These are phyloP conservation scores for Aureoboletus auriporus DNA, from an alignment of 768 basidiomycete genomes.

Conservation along the genomic window DNA sequence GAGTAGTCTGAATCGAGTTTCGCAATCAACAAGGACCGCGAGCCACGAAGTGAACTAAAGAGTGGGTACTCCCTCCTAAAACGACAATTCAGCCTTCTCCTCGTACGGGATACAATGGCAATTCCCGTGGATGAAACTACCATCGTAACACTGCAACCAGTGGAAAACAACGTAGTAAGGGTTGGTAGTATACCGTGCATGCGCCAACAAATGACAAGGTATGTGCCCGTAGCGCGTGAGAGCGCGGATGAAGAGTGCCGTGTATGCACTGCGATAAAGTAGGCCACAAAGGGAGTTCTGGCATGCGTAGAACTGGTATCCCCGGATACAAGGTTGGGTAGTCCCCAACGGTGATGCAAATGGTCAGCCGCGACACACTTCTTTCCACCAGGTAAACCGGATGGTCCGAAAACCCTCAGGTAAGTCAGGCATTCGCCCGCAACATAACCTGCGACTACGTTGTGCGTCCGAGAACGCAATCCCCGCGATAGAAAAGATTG, in stretches of 20 bases:
- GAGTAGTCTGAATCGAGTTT: slow-evolving; percentile 38
- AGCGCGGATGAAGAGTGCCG: too few species aligned
- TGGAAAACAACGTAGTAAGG: slow-evolving; percentile 1
- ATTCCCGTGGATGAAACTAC: not conserved
- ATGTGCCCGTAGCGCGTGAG: too few species aligned
- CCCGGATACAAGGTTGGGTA: too few species aligned
- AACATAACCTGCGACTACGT: slow-evolving; percentile 1
- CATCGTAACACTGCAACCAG: slow-evolving; percentile 11
- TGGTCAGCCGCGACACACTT: too few species aligned
- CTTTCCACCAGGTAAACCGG: too few species aligned
- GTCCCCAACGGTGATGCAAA: too few species aligned
- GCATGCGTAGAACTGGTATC: too few species aligned
- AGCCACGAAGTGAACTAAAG: slow-evolving; percentile 31
- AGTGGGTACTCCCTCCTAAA: not conserved
- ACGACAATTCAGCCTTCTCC: slow-evolving; percentile 8
- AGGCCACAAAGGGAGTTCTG: too few species aligned
- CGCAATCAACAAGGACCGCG: slow-evolving; percentile 9
- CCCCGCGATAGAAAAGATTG: slow-evolving; percentile 20
- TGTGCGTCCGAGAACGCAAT: slow-evolving; percentile 11
- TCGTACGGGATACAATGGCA: slow-evolving; percentile 12
- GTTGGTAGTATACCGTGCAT: not conserved
- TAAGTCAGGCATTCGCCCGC: not conserved
- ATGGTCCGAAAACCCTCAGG: slow-evolving; percentile 2
- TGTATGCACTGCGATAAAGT: too few species aligned
- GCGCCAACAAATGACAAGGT: too few species aligned